phyloP scores from a whole-genome alignment of 2,329 filamentous ascomycete genomes.

The Ilyonectria robusta region DNA sequence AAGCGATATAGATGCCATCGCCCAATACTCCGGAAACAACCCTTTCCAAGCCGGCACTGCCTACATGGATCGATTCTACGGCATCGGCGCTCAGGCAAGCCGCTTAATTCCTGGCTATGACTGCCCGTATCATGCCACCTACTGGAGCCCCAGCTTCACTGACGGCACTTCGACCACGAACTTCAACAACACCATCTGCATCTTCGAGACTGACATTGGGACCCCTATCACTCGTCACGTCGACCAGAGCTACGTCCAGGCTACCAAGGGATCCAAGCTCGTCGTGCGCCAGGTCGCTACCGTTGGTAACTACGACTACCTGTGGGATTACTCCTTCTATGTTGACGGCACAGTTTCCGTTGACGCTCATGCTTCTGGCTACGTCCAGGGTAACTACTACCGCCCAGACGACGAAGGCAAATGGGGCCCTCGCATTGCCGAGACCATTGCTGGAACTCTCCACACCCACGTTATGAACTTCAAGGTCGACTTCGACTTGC shows the following conservation, averaged over 20 bases:
- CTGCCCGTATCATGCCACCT: conserved; percentile 32
- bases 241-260: conserved; percentile 56
- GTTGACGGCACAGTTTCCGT: conserved; percentile 66
- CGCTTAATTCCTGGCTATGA: conserved; percentile 29
- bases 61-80: conserved; percentile 29
- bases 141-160: conserved; percentile 27
- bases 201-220: conserved; percentile 30
- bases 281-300: conserved; percentile 63
- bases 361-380: conserved; percentile 67
- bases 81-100: conserved; percentile 30
- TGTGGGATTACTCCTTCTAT: conserved; percentile 65
- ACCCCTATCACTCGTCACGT: conserved; percentile 53
- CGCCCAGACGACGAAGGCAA: conserved; percentile 50
- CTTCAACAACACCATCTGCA: conserved; percentile 28
- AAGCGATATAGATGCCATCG: conserved; percentile 20
- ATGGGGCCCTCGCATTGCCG: conserved; percentile 52
- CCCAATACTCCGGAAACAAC: conserved; percentile 29
- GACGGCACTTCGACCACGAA: conserved; percentile 1
- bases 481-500: conserved; percentile 57
- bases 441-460: conserved; percentile 46
- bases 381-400: conserved; percentile 62
- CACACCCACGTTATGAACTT: conserved; percentile 56
- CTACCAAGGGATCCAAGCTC: conserved; percentile 64
- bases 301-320: conserved; percentile 69
- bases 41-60: conserved; percentile 26